Evolutionary conservation across 768 basidiomycete genomes (phyloP).

Genomic region (Gymnopilus junonius): DNA sequence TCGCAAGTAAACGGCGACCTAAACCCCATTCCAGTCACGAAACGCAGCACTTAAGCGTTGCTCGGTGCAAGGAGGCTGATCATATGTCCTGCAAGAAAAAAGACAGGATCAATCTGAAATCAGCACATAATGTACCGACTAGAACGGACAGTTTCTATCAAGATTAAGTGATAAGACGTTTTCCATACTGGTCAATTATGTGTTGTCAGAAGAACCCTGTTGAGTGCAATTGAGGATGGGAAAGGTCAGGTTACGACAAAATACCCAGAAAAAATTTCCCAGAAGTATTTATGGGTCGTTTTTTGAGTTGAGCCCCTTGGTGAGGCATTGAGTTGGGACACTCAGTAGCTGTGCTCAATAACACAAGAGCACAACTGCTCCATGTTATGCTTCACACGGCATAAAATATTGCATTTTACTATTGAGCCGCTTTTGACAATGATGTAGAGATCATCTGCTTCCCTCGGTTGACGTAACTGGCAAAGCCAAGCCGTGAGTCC

Average conservation of each 20-base stretch:
- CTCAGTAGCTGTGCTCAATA: too few relatives aligned
- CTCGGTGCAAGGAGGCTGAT: neutral
- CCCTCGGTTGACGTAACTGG: constrained; percentile 65
- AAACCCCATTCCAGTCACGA: neutral
- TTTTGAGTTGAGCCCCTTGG: too few relatives aligned
- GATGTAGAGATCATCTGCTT: constrained; percentile 39
- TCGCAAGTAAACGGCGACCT: neutral
- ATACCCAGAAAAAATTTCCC: too few relatives aligned
- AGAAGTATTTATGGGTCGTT: too few relatives aligned
- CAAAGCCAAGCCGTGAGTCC: constrained; percentile 70
- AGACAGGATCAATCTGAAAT: neutral
- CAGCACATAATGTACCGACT: neutral
- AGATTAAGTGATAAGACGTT: neutral
- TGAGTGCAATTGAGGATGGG: neutral
- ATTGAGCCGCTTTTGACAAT: neutral
- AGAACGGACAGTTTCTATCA: neutral
- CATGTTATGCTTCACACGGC: too few relatives aligned
- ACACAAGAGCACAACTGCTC: too few relatives aligned
- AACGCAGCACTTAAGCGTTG: too few relatives aligned
- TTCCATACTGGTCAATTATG: neutral
- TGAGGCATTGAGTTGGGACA: too few relatives aligned
- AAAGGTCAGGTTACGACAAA: neutral
- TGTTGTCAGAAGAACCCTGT: neutral
- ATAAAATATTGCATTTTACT: neutral
- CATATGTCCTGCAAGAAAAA: neutral